Percentiles rank a stretch among this genome's conserved stretches.
Evolutionary conservation across 352 stramenopile genomes (phyloP).

Genomic region (Phytophthora niederhauseri): DNA sequence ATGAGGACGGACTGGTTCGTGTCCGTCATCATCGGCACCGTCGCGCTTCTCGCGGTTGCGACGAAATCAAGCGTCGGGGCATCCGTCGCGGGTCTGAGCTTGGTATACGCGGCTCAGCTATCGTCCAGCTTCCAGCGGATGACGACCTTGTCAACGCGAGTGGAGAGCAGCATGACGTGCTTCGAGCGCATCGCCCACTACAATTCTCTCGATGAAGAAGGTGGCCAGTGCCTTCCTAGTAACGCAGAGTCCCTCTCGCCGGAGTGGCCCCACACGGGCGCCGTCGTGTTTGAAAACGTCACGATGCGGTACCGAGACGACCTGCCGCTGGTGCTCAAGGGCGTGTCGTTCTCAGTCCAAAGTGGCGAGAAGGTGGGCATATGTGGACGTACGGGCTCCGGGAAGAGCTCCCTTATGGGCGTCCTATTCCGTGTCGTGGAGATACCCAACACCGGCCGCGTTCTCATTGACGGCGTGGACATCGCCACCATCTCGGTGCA

Average conservation of each 20-base stretch:
- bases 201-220: constrained; percentile 46
- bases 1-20: constrained; percentile 88
- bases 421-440: constrained; percentile 53
- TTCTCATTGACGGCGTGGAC: constrained; percentile 89
- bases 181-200: constrained; percentile 49
- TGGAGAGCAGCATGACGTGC: constrained; percentile 53
- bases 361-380: constrained; percentile 85
- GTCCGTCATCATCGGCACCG: constrained; percentile 86
- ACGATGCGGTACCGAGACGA: constrained; percentile 54
- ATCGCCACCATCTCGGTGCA: constrained; percentile 49
- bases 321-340: constrained; percentile 48
- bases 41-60: constrained; percentile 88
- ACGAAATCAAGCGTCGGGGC: constrained; percentile 45
- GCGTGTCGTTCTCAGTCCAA: constrained; percentile 52
- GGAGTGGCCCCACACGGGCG: constrained; percentile 46
- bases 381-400: constrained; percentile 47
- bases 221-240: constrained; percentile 22
- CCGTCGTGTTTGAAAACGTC: constrained; percentile 50
- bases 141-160: constrained; percentile 46
- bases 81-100: constrained; percentile 30
- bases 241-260: constrained; percentile 7
- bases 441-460: constrained; percentile 45
- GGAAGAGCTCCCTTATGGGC: constrained; percentile 54
- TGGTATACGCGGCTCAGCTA: constrained; percentile 45
- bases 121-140: constrained; percentile 54